Base-by-base conservation (phyloP, 176 grass and related monocot species). In the Cymbopogon citratus region DNA sequence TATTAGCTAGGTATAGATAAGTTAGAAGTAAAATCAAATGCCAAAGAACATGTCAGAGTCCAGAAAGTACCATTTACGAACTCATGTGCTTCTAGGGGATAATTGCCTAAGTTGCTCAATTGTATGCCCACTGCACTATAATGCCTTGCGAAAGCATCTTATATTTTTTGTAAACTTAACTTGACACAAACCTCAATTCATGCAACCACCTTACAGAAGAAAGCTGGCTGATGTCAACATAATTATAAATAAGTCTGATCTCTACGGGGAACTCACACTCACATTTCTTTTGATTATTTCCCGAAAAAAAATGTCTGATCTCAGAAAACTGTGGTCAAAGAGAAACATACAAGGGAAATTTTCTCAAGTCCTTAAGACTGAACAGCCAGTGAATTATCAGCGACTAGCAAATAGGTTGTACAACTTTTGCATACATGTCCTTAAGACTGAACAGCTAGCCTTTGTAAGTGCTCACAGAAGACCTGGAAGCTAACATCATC, bases 401-500 rank as follows among this genome's bases (percentile, higher is more conserved):
- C 31, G 3, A 33, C 31, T 33, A 33, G 1, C 31, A 3, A 33
- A 33, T 33, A 33, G 45, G 82, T 41, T 77, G 81, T 85, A 80
- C 51, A 75, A 63, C 65, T 70, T 71, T 33, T 65, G 72, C 41
- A 86, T 65, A 66, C 41, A 86, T 41, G 51, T 82, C 81, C 83
- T 93, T 80, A 98, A 4, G 95, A 98, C 76, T 98, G 95, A 80
- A 98, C 95, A 31, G 95, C 88, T 54, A 98, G 84, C 87, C 92
- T 93, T 83, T 98, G 95, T 48, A 98, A 87, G 86, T 98, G 92
- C 84, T 98, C 95, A 44, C 84, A 95, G 79, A 98, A 98, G 79
- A 98, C 95, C 86, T 98, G 92, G 90, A 93, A 94, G 76, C 95
- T 98, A 66, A 98, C 95, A 85, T 98, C 95, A 77, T 98, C 92